phyloP scores from a whole-genome alignment of 1,284 basidiomycete genomes.

The Marasmius tenuissimus region DNA sequence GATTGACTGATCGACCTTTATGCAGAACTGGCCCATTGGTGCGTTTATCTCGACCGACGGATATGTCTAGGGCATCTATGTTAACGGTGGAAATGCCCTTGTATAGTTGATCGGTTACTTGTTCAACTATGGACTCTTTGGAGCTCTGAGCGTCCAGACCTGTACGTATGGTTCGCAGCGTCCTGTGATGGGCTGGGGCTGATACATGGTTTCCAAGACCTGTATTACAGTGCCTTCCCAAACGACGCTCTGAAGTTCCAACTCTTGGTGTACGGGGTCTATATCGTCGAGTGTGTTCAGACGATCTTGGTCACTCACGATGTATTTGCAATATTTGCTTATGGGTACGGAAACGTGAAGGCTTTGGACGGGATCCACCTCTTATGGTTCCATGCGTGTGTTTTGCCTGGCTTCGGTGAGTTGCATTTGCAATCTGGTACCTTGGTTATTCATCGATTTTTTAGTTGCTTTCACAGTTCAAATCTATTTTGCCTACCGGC shows the following conservation, averaged over 20 bases:
- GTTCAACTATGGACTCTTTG: not conserved
- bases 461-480: not conserved
- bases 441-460: not conserved
- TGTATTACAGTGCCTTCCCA: not conserved
- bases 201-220: no score
- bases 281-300: not conserved
- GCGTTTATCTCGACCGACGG: no score
- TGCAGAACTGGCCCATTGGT: no score
- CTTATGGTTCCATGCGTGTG: not conserved
- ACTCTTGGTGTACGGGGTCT: not conserved
- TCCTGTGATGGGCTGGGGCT: no score
- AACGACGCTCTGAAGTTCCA: not conserved
- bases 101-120: not conserved
- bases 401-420: not conserved
- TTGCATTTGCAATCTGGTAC: not conserved
- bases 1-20: no score
- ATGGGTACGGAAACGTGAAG: not conserved
- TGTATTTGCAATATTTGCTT: not conserved
- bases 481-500: not conserved
- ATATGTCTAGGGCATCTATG: no score
- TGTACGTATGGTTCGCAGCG: not conserved
- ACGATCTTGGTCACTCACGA: not conserved
- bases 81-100: no score
- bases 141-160: not conserved
- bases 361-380: not conserved